Conservation (phyloP, 805 yeast species). For the Candida chauliodis region DNA sequence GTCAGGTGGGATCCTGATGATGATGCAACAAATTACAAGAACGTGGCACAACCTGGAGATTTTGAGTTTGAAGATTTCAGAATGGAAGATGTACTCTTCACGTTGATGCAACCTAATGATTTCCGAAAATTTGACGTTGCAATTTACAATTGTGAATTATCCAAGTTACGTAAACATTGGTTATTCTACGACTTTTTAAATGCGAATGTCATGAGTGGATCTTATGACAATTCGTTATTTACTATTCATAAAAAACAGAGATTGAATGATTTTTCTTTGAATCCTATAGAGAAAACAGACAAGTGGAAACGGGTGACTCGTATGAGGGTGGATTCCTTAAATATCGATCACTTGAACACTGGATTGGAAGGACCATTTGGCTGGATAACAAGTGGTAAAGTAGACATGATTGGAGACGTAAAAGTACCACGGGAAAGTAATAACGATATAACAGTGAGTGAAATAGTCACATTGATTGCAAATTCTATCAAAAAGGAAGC, state of each 20-base stretch:
- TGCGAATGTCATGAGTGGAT: conserved; percentile 82
- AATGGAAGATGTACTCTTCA: conserved; percentile 81
- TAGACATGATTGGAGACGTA: conserved; percentile 90
- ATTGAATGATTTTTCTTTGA: conserved; percentile 39
- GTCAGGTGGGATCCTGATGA: conserved; percentile 79
- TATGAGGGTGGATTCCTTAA: conserved; percentile 78
- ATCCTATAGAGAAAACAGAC: conserved; percentile 10
- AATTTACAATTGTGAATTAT: conserved; percentile 80
- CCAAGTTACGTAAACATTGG: conserved; percentile 87
- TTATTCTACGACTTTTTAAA: conserved; percentile 80
- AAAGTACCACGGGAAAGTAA: conserved; percentile 69
- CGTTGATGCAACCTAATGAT: conserved; percentile 74
- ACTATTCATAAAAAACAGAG: conserved; percentile 81
- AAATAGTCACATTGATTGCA: conserved; percentile 47
- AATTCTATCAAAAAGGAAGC: conserved; percentile 49
- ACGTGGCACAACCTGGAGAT: conserved; percentile 78
- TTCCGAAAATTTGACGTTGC: conserved; percentile 85
- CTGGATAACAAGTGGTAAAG: conserved; percentile 91
- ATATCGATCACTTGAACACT: conserved; percentile 82
- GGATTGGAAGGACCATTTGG: conserved; percentile 96
- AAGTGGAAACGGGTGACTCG: conserved; percentile 55
- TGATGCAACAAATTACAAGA: conserved; percentile 77
- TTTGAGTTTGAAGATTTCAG: conserved; percentile 83
- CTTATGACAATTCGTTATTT: conserved; percentile 89
- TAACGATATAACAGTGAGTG: conserved; percentile 46